Evolutionary conservation across 2,329 filamentous ascomycete species (phyloP).

Genomic region (Graphiopsis chlorocephala): DNA sequence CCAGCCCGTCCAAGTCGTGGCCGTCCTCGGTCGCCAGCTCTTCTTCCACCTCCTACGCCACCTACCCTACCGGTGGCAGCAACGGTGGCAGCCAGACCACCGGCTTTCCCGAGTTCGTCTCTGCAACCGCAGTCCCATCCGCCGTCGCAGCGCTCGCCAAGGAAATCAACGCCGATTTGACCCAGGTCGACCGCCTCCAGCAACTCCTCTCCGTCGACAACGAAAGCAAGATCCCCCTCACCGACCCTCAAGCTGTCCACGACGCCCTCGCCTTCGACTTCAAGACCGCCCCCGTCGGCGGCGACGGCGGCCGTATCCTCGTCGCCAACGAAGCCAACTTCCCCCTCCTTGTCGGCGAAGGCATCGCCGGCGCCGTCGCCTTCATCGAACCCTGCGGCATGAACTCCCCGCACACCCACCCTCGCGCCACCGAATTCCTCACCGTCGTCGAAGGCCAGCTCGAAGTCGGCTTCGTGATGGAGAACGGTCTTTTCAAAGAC

Average conservation of each 20-base stretch:
- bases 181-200: conserved; percentile 40
- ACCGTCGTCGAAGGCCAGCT: conserved; percentile 41
- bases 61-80: conserved; percentile 17
- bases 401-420: conserved; percentile 50
- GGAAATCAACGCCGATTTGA: conserved; percentile 31
- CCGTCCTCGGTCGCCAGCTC: neutral
- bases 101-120: conserved; percentile 14
- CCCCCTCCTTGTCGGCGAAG: conserved; percentile 40
- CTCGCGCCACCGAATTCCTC: conserved; percentile 49
- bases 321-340: conserved; percentile 38
- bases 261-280: conserved; percentile 62
- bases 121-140: conserved; percentile 19
- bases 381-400: conserved; percentile 45
- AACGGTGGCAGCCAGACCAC: conserved; percentile 7
- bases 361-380: conserved; percentile 38
- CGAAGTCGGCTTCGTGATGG: conserved; percentile 46
- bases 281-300: conserved; percentile 38
- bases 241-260: conserved; percentile 30
- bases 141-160: conserved; percentile 21
- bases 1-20: conserved; percentile 42
- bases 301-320: conserved; percentile 20
- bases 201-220: conserved; percentile 34
- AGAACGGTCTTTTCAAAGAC: conserved; percentile 42
- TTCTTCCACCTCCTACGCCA: conserved; percentile 13
- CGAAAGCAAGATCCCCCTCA: conserved; percentile 32